Base-by-base conservation (phyloP, 306 rosid genomes). In the Lathyrus sativus region DNA sequence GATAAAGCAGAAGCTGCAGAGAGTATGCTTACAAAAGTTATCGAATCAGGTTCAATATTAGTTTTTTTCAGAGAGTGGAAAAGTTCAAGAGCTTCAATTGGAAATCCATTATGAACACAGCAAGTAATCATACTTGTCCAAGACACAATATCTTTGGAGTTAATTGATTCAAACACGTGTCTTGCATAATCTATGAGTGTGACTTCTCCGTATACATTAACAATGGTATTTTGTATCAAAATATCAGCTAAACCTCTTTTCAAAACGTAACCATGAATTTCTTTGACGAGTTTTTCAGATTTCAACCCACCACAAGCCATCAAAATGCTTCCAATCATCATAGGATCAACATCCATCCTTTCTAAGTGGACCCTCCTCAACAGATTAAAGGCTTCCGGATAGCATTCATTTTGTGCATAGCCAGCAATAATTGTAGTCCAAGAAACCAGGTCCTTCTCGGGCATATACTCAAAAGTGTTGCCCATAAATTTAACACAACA, bases 41-140 rank as follows among this genome's bases (percentile, higher is more conserved):
- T 58, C 6, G 77, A 72, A 79, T 87, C 89, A 13, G 78, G 88
- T 71, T 84, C 85, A 39, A 83, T 67, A 41, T 70, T 76, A 75
- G 85, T 70, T 39, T 62, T 71, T 48, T 67, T 85, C 76, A 90
- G 76, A 53, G 55, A 61, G 73, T 60, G 73, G 79, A 81, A 69
- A 59, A 77, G 80, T 70, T 84, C 85, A 61, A 90, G 87, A 51
- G 87, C 95, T 74, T 90, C 88, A 68, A 65, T 69, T 50, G 91
- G 76, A 45, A 72, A 83, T 50, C 80, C 86, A 68, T 85, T 85
- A 48, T 62, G 85, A 71, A 87, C 74, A 70, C 72, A 82, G 55
- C 83, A 82, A 65, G 87, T 76, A 56, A 85, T 85, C 89, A 90
- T 80, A 81, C 91, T 84, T 6, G 96, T 89, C 91, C 95, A 90